These are phyloP conservation scores for Rhizophagus clarus DNA, from an alignment of 192 early-diverging fungal species.

Conservation along the genomic window DNA sequence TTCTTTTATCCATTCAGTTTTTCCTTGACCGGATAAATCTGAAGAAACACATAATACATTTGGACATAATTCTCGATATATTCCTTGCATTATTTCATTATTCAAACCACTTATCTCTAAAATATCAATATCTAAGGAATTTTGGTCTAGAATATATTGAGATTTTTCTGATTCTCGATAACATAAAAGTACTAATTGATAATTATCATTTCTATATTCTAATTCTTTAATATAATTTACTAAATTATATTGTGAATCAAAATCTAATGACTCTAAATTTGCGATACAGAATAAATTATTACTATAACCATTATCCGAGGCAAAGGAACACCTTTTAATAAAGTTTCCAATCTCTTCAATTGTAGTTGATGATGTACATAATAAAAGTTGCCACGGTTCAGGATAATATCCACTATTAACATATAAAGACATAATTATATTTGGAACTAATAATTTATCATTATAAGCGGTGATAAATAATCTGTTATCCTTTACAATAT, in stretches of 20 bases:
- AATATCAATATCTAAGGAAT: constrained; percentile 12
- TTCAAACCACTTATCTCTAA: neutral
- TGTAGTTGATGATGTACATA: constrained; percentile 31
- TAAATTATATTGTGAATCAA: constrained; percentile 29
- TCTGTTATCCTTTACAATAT: neutral
- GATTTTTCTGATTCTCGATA: constrained; percentile 6
- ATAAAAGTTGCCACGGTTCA: constrained; percentile 29
- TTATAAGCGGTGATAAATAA: constrained; percentile 29
- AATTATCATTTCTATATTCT: neutral
- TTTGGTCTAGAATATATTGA: constrained; percentile 30
- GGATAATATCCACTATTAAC: constrained; percentile 23
- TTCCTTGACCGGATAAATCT: constrained; percentile 29
- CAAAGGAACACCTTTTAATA: constrained; percentile 32
- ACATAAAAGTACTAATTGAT: constrained; percentile 26
- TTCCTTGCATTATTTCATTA: neutral
- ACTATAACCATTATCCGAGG: neutral
- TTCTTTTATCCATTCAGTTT: constrained; percentile 32
- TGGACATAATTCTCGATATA: constrained; percentile 25
- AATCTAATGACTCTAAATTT: constrained; percentile 30
- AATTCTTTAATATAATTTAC: constrained; percentile 25
- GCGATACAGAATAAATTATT: constrained; percentile 25
- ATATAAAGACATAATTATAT: constrained; percentile 31
- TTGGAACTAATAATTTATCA: constrained; percentile 16
- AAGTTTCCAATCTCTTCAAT: constrained; percentile 24
- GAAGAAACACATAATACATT: constrained; percentile 29